Conservation (phyloP, 2,329 filamentous ascomycete genomes). For the Mariannaea sp. region DNA sequence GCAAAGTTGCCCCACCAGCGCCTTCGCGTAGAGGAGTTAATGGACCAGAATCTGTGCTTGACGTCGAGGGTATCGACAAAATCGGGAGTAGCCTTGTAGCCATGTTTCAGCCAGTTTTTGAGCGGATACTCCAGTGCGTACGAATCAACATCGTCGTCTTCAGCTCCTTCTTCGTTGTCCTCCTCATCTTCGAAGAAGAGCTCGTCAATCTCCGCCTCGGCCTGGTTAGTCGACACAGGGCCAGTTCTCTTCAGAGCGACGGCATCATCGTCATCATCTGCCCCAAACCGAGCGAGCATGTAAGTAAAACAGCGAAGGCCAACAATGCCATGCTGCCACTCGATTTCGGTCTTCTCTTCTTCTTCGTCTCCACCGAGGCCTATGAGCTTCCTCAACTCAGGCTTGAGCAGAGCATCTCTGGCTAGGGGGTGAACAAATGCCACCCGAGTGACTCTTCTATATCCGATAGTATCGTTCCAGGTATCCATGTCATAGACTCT, state of each 20-base stretch:
- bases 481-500: conserved; percentile 13
- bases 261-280: conserved; percentile 11
- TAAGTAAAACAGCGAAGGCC: conserved; percentile 22
- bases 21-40: conserved; percentile 6
- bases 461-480: conserved; percentile 6
- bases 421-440: conserved; percentile 20
- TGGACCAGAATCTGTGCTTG: conserved; percentile 13
- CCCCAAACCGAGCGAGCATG: conserved; percentile 11
- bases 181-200: conserved; percentile 10
- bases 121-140: conserved; percentile 15
- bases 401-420: conserved; percentile 8
- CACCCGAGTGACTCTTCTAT: conserved; percentile 8
- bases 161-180: neutral
- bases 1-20: conserved; percentile 17
- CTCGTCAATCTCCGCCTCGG: conserved; percentile 19
- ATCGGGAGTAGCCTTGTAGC: conserved; percentile 10
- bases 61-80: conserved; percentile 14
- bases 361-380: conserved; percentile 14
- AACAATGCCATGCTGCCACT: conserved; percentile 22
- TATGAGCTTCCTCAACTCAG: conserved; percentile 10
- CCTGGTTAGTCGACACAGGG: neutral
- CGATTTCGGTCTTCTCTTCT: conserved; percentile 13
- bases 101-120: conserved; percentile 18
- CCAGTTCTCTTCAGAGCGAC: conserved; percentile 4
- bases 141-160: conserved; percentile 9